phyloP scores from a whole-genome alignment of 2,329 filamentous ascomycete genomes.

The Monosporascus sp. region DNA sequence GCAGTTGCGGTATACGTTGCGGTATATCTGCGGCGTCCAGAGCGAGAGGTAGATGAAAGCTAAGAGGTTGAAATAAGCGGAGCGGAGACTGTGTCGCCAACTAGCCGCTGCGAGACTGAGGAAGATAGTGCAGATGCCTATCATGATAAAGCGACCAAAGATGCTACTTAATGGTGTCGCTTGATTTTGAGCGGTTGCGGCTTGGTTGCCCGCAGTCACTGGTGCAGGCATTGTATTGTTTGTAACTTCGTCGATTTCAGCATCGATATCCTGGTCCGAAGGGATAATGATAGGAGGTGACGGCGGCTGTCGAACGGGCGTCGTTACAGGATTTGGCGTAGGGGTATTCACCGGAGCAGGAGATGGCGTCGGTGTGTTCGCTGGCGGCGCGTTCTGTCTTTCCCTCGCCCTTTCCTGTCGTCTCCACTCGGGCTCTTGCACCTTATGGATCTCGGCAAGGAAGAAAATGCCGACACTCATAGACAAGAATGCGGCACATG shows the following conservation, averaged over 20 bases:
- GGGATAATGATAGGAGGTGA: constrained; percentile 52
- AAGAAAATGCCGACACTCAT: constrained; percentile 54
- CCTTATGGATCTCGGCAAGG: constrained; percentile 53
- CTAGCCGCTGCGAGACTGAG: constrained; percentile 54
- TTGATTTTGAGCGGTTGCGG: constrained; percentile 20
- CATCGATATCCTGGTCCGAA: constrained; percentile 58
- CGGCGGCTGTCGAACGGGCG: constrained; percentile 16
- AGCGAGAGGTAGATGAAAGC: constrained; percentile 78
- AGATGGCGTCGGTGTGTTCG: constrained; percentile 14
- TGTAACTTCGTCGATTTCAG: constrained; percentile 46
- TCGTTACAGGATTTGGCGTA: constrained; percentile 16
- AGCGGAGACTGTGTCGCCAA: constrained; percentile 52
- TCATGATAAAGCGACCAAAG: constrained; percentile 51
- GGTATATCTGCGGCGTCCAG: constrained; percentile 87
- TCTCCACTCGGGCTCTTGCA: constrained; percentile 53
- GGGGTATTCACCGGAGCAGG: constrained; percentile 8
- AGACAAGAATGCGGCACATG: constrained; percentile 48
- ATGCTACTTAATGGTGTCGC: constrained; percentile 46
- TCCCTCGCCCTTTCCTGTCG: constrained; percentile 32
- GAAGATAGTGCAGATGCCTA: constrained; percentile 51
- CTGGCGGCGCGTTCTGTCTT: constrained; percentile 19
- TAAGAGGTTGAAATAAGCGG: constrained; percentile 56
- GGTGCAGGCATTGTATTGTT: constrained; percentile 23
- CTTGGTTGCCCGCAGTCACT: constrained; percentile 22
- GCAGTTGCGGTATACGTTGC: constrained; percentile 87